Conservation (phyloP, 805 yeast genomes). For the Brettanomyces custersianus region DNA sequence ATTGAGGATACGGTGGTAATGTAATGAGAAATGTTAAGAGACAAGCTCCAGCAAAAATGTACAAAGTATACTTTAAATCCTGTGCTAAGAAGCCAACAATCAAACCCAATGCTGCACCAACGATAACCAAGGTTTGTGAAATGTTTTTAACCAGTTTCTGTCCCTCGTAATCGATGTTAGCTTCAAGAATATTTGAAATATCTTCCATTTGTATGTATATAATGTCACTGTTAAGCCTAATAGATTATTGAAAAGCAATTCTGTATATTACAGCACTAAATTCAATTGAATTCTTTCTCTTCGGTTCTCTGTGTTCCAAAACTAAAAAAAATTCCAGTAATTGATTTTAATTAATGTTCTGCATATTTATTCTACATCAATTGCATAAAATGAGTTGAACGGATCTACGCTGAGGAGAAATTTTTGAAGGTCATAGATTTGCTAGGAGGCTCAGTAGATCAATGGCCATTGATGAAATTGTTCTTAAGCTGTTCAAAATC, state of each 20-base stretch:
- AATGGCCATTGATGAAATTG: no score
- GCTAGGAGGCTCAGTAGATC: no score
- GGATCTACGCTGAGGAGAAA: no score
- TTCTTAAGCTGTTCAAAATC: no score
- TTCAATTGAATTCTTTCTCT: background rate
- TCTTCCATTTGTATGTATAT: background rate
- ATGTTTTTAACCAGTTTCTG: conserved; percentile 35
- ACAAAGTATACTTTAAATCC: conserved; percentile 31
- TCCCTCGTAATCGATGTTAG: conserved; percentile 41
- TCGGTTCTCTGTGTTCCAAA: background rate
- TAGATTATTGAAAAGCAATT: no score
- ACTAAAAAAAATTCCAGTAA: no score
- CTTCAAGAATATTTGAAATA: conserved; percentile 1
- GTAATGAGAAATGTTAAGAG: conserved; percentile 28
- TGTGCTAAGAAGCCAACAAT: conserved; percentile 40
- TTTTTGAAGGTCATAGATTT: no score
- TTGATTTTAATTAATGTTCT: no score
- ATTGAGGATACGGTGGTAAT: conserved; percentile 53
- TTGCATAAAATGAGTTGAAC: no score
- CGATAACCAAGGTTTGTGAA: conserved; percentile 18
- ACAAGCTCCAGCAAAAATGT: conserved; percentile 29
- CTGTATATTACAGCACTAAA: no score
- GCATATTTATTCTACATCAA: no score
- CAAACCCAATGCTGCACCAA: conserved; percentile 31
- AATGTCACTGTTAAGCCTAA: no score